These are phyloP conservation scores for Leonotis leonurus DNA, from an alignment of 257 asterid species.

Conservation along the genomic window DNA sequence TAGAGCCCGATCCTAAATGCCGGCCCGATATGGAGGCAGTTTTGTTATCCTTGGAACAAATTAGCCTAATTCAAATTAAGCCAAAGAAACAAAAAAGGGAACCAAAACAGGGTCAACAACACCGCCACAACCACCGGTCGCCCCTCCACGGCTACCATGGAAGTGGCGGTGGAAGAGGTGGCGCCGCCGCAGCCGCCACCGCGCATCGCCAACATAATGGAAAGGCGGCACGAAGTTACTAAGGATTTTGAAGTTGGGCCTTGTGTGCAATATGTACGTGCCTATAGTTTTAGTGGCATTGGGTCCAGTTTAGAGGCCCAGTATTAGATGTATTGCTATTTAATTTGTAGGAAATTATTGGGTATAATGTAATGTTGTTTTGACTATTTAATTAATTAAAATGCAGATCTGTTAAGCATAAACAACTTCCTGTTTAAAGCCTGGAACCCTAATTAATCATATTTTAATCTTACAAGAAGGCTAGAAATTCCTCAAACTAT, in stretches of 20 bases:
- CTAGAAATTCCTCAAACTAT: too few relatives aligned
- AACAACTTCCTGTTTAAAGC: too few relatives aligned
- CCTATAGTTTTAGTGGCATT: neutral
- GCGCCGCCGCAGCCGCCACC: neutral
- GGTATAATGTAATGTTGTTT: neutral
- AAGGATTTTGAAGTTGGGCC: neutral
- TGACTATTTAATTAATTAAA: neutral
- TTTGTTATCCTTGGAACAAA: conserved; percentile 30
- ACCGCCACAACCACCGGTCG: conserved; percentile 12
- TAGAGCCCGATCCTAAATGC: conserved; percentile 58
- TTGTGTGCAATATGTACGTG: neutral
- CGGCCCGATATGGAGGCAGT: conserved; percentile 65
- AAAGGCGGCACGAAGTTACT: conserved; percentile 17
- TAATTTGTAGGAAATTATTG: neutral
- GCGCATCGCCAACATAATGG: neutral
- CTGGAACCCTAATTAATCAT: too few relatives aligned
- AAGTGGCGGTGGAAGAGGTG: conserved; percentile 16
- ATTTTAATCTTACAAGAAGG: too few relatives aligned
- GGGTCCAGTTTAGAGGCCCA: conserved; percentile 7
- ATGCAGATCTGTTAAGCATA: neutral
- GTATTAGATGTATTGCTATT: neutral
- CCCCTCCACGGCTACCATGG: conserved; percentile 25
- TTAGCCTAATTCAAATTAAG: conserved; percentile 23
- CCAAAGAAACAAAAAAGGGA: conserved; percentile 21
- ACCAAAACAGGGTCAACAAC: neutral